Evolutionary conservation across 345 rosid species (phyloP).

Genomic region (Linum tenue): DNA sequence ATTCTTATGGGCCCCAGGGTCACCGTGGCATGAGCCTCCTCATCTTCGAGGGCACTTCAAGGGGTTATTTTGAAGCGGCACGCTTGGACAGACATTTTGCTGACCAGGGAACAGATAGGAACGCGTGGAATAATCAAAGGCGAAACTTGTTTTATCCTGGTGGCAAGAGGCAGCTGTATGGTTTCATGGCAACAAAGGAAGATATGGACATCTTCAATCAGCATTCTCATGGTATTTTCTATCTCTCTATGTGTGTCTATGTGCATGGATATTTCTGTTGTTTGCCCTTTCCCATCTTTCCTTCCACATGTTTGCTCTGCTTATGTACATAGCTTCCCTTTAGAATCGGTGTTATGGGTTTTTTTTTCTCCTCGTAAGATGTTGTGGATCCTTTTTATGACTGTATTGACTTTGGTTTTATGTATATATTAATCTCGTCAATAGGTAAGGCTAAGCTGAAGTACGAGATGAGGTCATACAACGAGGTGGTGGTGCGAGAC

Average conservation of each 20-base stretch:
- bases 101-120: slow-evolving; percentile 66
- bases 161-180: slow-evolving; percentile 82
- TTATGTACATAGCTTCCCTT: too few species aligned
- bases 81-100: slow-evolving; percentile 59
- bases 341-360: background rate
- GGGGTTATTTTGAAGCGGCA: slow-evolving; percentile 81
- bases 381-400: too few species aligned
- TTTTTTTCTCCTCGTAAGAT: too few species aligned
- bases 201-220: slow-evolving; percentile 66
- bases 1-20: slow-evolving; percentile 91
- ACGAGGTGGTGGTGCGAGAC: slow-evolving; percentile 64
- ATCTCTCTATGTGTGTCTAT: background rate
- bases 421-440: background rate
- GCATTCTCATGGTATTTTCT: slow-evolving; percentile 55
- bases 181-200: slow-evolving; percentile 63
- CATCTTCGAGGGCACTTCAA: slow-evolving; percentile 64
- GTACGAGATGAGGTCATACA: slow-evolving; percentile 66
- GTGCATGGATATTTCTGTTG: background rate
- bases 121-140: slow-evolving; percentile 49
- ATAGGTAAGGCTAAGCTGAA: slow-evolving; percentile 61
- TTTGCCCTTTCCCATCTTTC: background rate
- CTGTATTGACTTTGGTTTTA: too few species aligned
- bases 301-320: too few species aligned
- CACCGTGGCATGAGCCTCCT: slow-evolving; percentile 90
- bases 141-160: slow-evolving; percentile 36